Percentiles rank a stretch among this genome's conserved stretches.
These are phyloP conservation scores for Podospora pseudopauciseta DNA, from an alignment of 495 filamentous ascomycete species.

Conservation along the genomic window DNA sequence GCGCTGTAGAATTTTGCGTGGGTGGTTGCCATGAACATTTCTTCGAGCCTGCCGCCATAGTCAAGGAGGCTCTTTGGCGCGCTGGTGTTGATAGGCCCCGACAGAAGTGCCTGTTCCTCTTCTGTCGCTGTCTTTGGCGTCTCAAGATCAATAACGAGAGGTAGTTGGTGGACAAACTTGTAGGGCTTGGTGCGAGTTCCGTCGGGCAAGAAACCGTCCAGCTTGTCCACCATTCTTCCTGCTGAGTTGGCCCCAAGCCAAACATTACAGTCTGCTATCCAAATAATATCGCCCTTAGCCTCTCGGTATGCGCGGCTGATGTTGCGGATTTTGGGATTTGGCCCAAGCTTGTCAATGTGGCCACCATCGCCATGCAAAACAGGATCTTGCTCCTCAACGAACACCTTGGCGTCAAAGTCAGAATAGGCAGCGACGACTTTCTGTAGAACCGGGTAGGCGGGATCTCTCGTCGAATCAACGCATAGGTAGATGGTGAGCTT, in stretches of 20 bases:
- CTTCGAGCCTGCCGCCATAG: conserved; percentile 82
- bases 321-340: conserved; percentile 97
- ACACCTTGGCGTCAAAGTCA: conserved; percentile 65
- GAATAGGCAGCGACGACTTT: conserved; percentile 69
- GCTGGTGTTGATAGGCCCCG: not conserved
- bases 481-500: conserved; percentile 83
- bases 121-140: conserved; percentile 30
- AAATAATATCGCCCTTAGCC: conserved; percentile 84
- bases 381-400: conserved; percentile 88
- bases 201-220: conserved; percentile 60
- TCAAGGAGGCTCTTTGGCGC: conserved; percentile 20
- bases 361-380: conserved; percentile 54
- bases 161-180: conserved; percentile 96
- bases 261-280: conserved; percentile 95
- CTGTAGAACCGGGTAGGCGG: conserved; percentile 70
- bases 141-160: conserved; percentile 74
- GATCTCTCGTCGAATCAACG: conserved; percentile 70
- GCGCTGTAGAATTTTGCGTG: conserved; percentile 98
- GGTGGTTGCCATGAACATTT: conserved; percentile 87
- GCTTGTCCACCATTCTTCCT: conserved; percentile 79
- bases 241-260: conserved; percentile 80
- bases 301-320: conserved; percentile 95
- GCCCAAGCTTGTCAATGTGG: conserved; percentile 64
- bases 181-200: conserved; percentile 53
- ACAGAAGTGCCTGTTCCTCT: conserved; percentile 21